Percentiles rank a stretch among this genome's conserved stretches.
Evolutionary conservation across 805 yeast species (phyloP).

Genomic region (Candida chauliodis): DNA sequence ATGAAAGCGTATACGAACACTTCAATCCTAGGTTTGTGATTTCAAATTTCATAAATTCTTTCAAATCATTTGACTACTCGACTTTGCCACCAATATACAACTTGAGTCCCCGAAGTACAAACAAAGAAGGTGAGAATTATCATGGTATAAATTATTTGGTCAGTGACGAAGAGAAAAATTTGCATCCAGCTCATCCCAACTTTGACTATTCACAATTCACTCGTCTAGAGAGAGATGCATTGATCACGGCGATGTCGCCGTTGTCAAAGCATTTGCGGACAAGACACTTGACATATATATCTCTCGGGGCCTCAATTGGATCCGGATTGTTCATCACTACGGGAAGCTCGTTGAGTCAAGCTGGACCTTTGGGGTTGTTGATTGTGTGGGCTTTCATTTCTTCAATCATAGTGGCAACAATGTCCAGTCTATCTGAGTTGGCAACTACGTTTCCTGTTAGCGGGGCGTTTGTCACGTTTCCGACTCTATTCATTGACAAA

Average conservation of each 20-base stretch:
- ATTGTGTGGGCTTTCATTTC: constrained; percentile 55
- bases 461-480: constrained; percentile 63
- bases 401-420: constrained; percentile 51
- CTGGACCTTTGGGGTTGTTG: constrained; percentile 70
- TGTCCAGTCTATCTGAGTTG: constrained; percentile 57
- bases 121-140: not conserved
- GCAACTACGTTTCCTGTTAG: constrained; percentile 61
- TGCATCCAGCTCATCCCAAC: constrained; percentile 20
- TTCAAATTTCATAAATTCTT: constrained; percentile 18
- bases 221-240: constrained; percentile 30
- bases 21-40: too few relatives aligned
- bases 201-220: constrained; percentile 25
- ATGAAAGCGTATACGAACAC: too few relatives aligned
- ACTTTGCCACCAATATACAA: constrained; percentile 12
- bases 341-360: constrained; percentile 54
- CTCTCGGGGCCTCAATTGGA: constrained; percentile 81
- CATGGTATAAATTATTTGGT: not conserved
- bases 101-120: not conserved
- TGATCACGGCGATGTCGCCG: constrained; percentile 45
- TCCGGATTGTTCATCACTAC: constrained; percentile 80
- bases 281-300: constrained; percentile 76
- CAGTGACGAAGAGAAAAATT: constrained; percentile 5
- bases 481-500: constrained; percentile 54
- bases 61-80: constrained; percentile 27
- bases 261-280: constrained; percentile 49